Conservation (phyloP, 257 asterid genomes). For the Ilex asprella region DNA sequence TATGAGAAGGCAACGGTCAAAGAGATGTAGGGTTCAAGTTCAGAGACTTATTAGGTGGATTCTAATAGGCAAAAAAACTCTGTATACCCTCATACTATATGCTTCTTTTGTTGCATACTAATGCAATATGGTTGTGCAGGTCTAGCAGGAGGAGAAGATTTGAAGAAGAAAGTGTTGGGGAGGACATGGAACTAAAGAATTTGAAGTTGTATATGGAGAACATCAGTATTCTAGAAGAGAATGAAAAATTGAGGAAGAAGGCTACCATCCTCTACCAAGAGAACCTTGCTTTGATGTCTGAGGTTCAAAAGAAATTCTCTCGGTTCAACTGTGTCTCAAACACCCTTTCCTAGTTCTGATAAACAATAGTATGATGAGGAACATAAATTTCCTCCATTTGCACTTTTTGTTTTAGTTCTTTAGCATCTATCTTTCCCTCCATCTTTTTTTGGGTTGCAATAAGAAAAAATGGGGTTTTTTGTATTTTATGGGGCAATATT, state of each 20-base stretch:
- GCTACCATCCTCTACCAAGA: constrained; percentile 65
- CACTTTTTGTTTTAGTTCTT: no score
- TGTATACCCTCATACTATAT: neutral
- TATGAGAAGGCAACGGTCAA: constrained; percentile 16
- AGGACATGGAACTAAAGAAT: constrained; percentile 44
- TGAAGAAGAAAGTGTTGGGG: constrained; percentile 22
- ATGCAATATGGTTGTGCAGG: neutral
- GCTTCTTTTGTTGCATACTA: neutral
- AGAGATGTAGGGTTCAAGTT: constrained; percentile 24
- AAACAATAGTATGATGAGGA: no score
- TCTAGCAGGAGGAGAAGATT: constrained; percentile 22
- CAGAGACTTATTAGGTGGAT: constrained; percentile 29
- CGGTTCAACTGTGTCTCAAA: constrained; percentile 4
- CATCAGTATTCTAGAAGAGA: constrained; percentile 55
- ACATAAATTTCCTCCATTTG: no score
- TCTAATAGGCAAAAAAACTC: no score
- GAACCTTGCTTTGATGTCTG: constrained; percentile 52
- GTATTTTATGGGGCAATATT: no score
- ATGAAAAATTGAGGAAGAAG: constrained; percentile 53
- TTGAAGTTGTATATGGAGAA: constrained; percentile 73
- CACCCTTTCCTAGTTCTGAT: no score
- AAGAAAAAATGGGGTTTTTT: no score
- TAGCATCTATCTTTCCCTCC: no score
- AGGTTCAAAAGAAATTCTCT: constrained; percentile 30
- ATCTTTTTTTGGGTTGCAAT: no score